phyloP scores from a whole-genome alignment of 2,329 filamentous ascomycete species.

The Lachnellula subtilissima region DNA sequence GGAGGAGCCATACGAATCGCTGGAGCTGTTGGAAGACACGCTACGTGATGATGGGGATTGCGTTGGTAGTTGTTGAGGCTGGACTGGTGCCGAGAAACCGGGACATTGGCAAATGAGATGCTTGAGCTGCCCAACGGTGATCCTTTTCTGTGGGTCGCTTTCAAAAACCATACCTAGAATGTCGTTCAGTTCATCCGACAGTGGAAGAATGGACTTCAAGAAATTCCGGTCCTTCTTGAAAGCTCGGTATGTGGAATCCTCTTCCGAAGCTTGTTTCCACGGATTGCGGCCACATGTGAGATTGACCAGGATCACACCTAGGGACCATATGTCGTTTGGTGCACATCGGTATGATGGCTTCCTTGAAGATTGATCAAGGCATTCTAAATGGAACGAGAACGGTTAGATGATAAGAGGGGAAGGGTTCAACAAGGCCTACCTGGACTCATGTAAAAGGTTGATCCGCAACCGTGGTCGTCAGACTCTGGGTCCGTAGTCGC shows the following conservation, averaged over 20 bases:
- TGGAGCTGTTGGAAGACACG: conserved; percentile 35
- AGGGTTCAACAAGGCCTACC: conserved; percentile 54
- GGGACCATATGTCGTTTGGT: conserved; percentile 94
- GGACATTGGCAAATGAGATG: conserved; percentile 67
- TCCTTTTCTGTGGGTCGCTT: conserved; percentile 74
- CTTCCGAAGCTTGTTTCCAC: conserved; percentile 92
- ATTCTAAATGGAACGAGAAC: conserved; percentile 59
- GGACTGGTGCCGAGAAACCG: conserved; percentile 24
- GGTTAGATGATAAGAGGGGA: conserved; percentile 23
- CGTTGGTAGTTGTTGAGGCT: conserved; percentile 10
- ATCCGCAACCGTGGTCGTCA: conserved; percentile 94
- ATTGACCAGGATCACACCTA: conserved; percentile 98
- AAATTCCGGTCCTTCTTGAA: conserved; percentile 83
- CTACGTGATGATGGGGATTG: conserved; percentile 13
- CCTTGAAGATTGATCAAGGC: conserved; percentile 71
- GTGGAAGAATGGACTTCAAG: conserved; percentile 83
- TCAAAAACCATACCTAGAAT: conserved; percentile 88
- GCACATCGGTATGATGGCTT: conserved; percentile 81
- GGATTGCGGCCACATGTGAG: conserved; percentile 96
- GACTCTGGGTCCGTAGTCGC: conserved; percentile 80
- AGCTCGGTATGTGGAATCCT: conserved; percentile 92
- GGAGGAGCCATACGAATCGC: conserved; percentile 37
- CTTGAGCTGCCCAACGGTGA: conserved; percentile 75
- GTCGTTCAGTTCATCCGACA: conserved; percentile 83
- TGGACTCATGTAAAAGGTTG: conserved; percentile 99